phyloP scores from a whole-genome alignment of 2,329 filamentous ascomycete species.

The Tolypocladium sp. region DNA sequence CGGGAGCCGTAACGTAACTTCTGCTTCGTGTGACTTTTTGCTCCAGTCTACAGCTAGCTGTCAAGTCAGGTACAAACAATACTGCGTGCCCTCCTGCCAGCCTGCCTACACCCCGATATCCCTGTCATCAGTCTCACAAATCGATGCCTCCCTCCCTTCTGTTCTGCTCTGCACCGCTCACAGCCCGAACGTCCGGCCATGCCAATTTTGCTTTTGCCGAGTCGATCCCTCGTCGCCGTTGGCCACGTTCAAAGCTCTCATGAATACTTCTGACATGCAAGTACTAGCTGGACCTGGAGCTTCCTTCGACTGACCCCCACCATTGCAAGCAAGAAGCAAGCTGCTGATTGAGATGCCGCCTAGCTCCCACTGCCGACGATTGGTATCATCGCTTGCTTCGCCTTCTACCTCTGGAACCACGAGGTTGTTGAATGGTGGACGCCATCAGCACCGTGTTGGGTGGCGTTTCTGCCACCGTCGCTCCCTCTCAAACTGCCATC shows the following conservation, averaged over 20 bases:
- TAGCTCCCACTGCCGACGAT: not conserved
- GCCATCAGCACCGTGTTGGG: not conserved
- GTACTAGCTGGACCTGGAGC: not conserved
- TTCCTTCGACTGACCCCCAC: not conserved
- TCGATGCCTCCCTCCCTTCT: not conserved
- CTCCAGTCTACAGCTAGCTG: slow-evolving; percentile 5
- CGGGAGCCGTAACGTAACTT: not conserved
- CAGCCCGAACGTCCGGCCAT: not conserved
- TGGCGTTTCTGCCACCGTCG: not conserved
- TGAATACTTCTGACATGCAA: not conserved
- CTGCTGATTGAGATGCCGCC: not conserved
- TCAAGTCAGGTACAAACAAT: slow-evolving; percentile 1
- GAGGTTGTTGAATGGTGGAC: not conserved
- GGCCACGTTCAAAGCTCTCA: not conserved
- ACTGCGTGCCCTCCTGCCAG: not conserved
- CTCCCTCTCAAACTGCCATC: not conserved
- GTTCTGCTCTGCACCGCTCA: not conserved
- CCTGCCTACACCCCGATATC: not conserved
- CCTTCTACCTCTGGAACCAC: not conserved
- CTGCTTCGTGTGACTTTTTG: slow-evolving; percentile 4
- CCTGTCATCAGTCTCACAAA: not conserved
- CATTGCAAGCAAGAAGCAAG: not conserved
- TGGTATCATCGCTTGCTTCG: not conserved
- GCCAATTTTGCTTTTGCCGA: not conserved
- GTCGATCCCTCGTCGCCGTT: not conserved